phyloP scores from a whole-genome alignment of 2,329 filamentous ascomycete genomes.

The Exophiala xenobiotica region DNA sequence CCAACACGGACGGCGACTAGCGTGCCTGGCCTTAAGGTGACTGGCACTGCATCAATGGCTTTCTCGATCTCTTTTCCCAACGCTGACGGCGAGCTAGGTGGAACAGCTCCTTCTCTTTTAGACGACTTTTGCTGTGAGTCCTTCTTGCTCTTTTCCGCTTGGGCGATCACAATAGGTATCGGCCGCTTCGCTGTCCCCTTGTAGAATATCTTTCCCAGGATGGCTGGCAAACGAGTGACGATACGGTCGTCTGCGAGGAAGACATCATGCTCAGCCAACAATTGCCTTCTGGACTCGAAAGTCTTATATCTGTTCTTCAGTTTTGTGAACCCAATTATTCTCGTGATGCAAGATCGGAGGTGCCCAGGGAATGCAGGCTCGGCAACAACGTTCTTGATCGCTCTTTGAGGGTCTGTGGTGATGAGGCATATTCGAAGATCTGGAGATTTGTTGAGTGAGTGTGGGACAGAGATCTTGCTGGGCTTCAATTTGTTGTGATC shows the following conservation, averaged over 20 bases:
- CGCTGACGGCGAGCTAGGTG: slow-evolving; percentile 59
- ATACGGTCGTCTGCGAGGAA: slow-evolving; percentile 93
- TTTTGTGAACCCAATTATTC: slow-evolving; percentile 79
- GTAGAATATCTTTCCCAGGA: slow-evolving; percentile 92
- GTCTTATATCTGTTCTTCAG: slow-evolving; percentile 85
- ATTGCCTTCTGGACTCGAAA: slow-evolving; percentile 82
- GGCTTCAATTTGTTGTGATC: slow-evolving; percentile 81
- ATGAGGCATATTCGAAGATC: slow-evolving; percentile 79
- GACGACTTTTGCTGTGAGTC: slow-evolving; percentile 44
- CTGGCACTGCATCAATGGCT: slow-evolving; percentile 72
- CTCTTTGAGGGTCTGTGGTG: slow-evolving; percentile 76
- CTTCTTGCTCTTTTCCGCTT: slow-evolving; percentile 60
- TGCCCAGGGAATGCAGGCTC: slow-evolving; percentile 68
- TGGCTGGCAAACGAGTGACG: slow-evolving; percentile 66
- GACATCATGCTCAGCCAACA: slow-evolving; percentile 82
- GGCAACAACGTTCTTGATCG: slow-evolving; percentile 85
- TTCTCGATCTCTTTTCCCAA: slow-evolving; percentile 80
- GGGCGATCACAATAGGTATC: slow-evolving; percentile 73
- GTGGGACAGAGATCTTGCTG: slow-evolving; percentile 74
- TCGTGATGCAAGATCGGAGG: slow-evolving; percentile 66
- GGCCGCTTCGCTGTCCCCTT: slow-evolving; percentile 79
- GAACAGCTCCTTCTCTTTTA: slow-evolving; percentile 45
- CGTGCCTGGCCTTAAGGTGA: slow-evolving; percentile 74
- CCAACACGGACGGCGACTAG: slow-evolving; percentile 81
- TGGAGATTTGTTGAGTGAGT: slow-evolving; percentile 68